A percentile compares a stretch with the other conserved stretches of the same genome.
phyloP scores from a whole-genome alignment of 163 green algal species.

The Volvox carteri region DNA sequence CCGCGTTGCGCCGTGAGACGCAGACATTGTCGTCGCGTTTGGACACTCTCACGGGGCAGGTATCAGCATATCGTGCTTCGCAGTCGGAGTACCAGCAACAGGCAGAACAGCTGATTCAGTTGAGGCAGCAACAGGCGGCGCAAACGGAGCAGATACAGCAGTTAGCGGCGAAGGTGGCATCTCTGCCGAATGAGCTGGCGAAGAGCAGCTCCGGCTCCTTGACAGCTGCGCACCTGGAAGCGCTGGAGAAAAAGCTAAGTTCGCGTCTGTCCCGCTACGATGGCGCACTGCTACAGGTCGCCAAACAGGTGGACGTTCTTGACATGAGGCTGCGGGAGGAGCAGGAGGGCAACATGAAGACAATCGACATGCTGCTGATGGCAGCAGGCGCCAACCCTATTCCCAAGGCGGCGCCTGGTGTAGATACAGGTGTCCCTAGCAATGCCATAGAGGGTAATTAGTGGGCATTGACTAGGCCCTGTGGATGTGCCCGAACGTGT shows the following conservation, averaged over 20 bases:
- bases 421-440: background rate
- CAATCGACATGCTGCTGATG: slow-evolving; percentile 60
- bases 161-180: slow-evolving; percentile 60
- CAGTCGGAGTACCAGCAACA: background rate
- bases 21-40: background rate
- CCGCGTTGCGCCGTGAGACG: background rate
- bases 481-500: too few species aligned
- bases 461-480: background rate
- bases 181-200: background rate
- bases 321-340: slow-evolving; percentile 64
- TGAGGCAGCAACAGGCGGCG: slow-evolving; percentile 27
- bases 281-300: slow-evolving; percentile 68
- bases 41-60: slow-evolving; percentile 6
- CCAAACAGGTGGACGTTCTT: slow-evolving; percentile 69
- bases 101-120: background rate
- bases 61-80: background rate
- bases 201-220: background rate
- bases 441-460: background rate
- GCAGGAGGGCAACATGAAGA: slow-evolving; percentile 59
- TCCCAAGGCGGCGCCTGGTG: background rate
- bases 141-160: slow-evolving; percentile 16
- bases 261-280: slow-evolving; percentile 63
- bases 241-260: slow-evolving; percentile 55
- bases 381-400: slow-evolving; percentile 6
- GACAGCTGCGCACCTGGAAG: background rate